phyloP scores from a whole-genome alignment of 306 rosid genomes.

The Mimosa pudica region DNA sequence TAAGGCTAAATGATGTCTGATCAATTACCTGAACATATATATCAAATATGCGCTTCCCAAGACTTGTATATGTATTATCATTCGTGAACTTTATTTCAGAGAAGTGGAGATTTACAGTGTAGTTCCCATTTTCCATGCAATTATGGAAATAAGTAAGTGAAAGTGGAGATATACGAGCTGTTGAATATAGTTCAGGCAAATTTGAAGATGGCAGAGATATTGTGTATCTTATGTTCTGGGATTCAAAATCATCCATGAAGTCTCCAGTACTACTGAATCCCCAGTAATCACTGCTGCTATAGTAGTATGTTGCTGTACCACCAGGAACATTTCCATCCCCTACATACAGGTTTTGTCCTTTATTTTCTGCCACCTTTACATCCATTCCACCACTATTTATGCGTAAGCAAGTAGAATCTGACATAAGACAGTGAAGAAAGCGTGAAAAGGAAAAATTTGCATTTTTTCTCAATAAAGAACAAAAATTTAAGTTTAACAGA shows the following conservation, averaged over 20 bases:
- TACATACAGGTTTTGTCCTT: constrained; percentile 28
- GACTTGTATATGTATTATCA: constrained; percentile 50
- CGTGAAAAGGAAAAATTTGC: constrained; percentile 10
- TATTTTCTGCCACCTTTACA: constrained; percentile 28
- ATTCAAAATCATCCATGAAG: constrained; percentile 52
- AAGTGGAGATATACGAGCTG: constrained; percentile 65
- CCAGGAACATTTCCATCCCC: constrained; percentile 52
- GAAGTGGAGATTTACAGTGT: constrained; percentile 62
- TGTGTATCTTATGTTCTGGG: constrained; percentile 46
- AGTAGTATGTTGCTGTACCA: constrained; percentile 40
- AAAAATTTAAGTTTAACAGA: not conserved
- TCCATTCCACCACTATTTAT: constrained; percentile 63
- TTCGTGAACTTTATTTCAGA: constrained; percentile 66
- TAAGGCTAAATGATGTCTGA: constrained; percentile 4
- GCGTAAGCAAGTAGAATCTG: constrained; percentile 68
- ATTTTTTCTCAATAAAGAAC: not conserved
- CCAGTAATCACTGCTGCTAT: constrained; percentile 38
- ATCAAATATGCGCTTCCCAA: constrained; percentile 66
- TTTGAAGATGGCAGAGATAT: constrained; percentile 43
- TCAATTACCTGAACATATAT: constrained; percentile 66
- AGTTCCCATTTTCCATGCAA: constrained; percentile 71
- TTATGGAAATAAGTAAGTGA: constrained; percentile 70
- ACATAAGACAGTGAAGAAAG: constrained; percentile 29
- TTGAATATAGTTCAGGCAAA: constrained; percentile 47
- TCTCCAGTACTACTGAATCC: constrained; percentile 60